Evolutionary conservation across 2,329 filamentous ascomycete genomes (phyloP), one percentile per base, ranked within the genome.

Genomic region (Thyridium curvatum): DNA sequence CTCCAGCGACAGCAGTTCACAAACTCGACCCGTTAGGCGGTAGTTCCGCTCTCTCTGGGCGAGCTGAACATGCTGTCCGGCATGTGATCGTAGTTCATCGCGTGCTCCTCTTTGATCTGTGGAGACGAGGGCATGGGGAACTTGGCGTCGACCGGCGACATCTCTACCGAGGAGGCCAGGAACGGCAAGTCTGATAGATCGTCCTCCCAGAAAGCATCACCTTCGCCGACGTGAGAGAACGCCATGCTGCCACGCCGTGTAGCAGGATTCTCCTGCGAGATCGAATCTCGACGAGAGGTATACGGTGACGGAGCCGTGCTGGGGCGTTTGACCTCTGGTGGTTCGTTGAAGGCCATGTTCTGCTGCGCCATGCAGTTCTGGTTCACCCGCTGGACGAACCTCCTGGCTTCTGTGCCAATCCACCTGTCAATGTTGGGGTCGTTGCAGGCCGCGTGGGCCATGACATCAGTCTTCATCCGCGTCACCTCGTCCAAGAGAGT

Each of bases 361-460:
- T 42, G n/a, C n/a, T n/a, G 42, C 30, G 34, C 16, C 4, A 8
- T 15, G 4, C 28, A 17, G 12, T 18, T 8, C 16, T 28, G 29
- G 18, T 26, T 26, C 21, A 26, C 21, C 21, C 41, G 45, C 39
- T 53, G 44, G 18, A 74, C 69, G 40, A 71, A 72, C n/a, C 56
- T 62, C 35, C 59, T 62, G 3, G 73, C 72, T 51, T 75, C 69
- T 39, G 62, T 69, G 37, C 72, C 62, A 31, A 77, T 60, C 73
- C 73, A 78, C 15, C 60, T 56, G 42, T 74, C 59, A 47, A 77
- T 77, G 40, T 73, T 72, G 12, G 60, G 48, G 40, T 77, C 71
- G 42, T 71, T 65, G 55, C 74, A 78, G 37, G 52, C 55, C 12
- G 69, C 69, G 43, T 78, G 74, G 8, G 53, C 50, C 69, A 77